Conservation (phyloP, 2,329 filamentous ascomycete genomes). For the Trichoderma atrobrunneum region DNA sequence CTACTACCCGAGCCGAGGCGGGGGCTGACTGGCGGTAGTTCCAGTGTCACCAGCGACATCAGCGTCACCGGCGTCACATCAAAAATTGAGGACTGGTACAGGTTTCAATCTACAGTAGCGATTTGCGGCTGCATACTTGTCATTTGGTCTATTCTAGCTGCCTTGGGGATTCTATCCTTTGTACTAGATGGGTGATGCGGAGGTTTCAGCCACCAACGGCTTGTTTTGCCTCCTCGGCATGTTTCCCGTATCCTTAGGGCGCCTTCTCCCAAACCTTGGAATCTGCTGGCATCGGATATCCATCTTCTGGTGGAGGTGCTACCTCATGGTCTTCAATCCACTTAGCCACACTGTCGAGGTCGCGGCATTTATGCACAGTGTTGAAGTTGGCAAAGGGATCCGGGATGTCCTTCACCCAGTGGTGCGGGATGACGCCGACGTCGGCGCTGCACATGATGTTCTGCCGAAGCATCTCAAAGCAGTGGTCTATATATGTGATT, state of each 20-base stretch:
- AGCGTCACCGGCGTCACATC: too few species aligned
- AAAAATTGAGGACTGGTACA: too few species aligned
- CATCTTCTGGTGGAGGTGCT: not conserved
- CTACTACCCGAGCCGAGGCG: too few species aligned
- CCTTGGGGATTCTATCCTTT: too few species aligned
- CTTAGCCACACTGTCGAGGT: not conserved
- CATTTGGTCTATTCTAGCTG: too few species aligned
- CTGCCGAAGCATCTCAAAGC: slow-evolving; percentile 8
- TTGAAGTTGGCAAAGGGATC: slow-evolving; percentile 7
- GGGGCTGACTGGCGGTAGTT: too few species aligned
- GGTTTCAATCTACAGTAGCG: too few species aligned
- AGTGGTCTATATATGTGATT: slow-evolving; percentile 3
- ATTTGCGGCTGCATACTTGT: too few species aligned
- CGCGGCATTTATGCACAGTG: slow-evolving; percentile 3
- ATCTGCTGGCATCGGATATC: not conserved
- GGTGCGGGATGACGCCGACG: slow-evolving; percentile 2
- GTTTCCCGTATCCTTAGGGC: not conserved
- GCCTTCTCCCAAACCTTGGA: slow-evolving; percentile 1
- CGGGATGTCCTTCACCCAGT: slow-evolving; percentile 3
- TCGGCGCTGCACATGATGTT: slow-evolving; percentile 7
- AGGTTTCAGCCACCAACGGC: too few species aligned
- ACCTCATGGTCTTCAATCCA: slow-evolving; percentile 6
- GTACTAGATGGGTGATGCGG: too few species aligned
- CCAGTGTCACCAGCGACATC: too few species aligned
- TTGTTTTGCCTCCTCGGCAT: too few species aligned